These are phyloP conservation scores for Yamadazyma endophytica DNA, from an alignment of 805 yeast genomes.

Conservation along the genomic window DNA sequence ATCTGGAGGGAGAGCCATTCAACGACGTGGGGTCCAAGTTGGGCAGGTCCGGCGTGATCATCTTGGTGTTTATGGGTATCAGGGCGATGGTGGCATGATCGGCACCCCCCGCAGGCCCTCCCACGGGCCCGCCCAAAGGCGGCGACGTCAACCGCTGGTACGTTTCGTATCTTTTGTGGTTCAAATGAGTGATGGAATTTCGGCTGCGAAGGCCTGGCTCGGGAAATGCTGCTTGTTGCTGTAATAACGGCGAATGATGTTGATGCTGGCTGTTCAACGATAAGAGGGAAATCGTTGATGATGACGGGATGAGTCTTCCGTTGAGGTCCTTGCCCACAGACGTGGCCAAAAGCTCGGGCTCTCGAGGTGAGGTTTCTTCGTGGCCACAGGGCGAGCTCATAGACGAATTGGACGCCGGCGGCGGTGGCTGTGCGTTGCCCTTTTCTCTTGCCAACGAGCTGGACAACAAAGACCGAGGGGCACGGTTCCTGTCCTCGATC, in stretches of 20 bases:
- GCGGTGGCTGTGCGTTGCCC: neutral
- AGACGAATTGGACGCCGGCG: no score
- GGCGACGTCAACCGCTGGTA: constrained; percentile 33
- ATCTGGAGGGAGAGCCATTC: constrained; percentile 53
- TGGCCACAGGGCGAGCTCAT: neutral
- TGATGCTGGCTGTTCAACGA: constrained; percentile 25
- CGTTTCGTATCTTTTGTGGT: constrained; percentile 31
- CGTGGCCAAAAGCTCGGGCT: constrained; percentile 39
- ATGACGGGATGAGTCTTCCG: constrained; percentile 39
- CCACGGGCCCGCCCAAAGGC: constrained; percentile 12
- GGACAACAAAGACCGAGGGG: constrained; percentile 14
- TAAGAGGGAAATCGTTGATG: constrained; percentile 37
- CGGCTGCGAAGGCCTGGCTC: constrained; percentile 11
- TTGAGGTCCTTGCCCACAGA: constrained; percentile 39
- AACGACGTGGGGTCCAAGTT: constrained; percentile 47
- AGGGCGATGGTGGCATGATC: constrained; percentile 1
- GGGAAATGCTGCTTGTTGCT: constrained; percentile 6
- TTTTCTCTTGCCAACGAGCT: constrained; percentile 8
- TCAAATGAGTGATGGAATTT: constrained; percentile 20
- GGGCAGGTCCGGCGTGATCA: constrained; percentile 47
- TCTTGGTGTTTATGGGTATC: constrained; percentile 22
- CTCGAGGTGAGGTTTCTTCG: constrained; percentile 42
- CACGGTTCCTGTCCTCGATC: constrained; percentile 5
- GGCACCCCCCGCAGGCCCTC: constrained; percentile 1
- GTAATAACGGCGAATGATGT: constrained; percentile 5